Conservation (phyloP, 257 asterid genomes). For the Schizonepeta tenuifolia region DNA sequence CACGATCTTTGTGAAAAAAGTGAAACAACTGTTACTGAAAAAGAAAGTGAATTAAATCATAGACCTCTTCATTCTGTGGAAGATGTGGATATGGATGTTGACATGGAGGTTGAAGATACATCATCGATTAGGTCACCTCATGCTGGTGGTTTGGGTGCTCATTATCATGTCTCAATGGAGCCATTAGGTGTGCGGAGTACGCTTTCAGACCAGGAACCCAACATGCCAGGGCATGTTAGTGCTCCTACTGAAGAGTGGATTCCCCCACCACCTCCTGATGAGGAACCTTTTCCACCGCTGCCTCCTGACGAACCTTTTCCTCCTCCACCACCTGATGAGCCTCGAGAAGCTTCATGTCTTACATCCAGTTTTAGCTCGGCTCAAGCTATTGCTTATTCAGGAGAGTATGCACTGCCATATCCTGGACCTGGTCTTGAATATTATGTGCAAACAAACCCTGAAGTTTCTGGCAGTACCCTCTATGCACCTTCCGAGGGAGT, state of each 20-base stretch:
- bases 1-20: slow-evolving; percentile 36
- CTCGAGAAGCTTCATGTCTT: slow-evolving; percentile 60
- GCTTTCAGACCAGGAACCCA: slow-evolving; percentile 34
- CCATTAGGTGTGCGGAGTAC: slow-evolving; percentile 32
- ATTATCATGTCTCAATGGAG: slow-evolving; percentile 43
- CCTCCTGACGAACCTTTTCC: slow-evolving; percentile 81
- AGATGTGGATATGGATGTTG: slow-evolving; percentile 95
- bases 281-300: slow-evolving; percentile 87
- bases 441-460: slow-evolving; percentile 62
- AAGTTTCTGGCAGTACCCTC: slow-evolving; percentile 44
- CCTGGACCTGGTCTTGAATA: slow-evolving; percentile 57
- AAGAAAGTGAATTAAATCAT: slow-evolving; percentile 42
- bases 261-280: slow-evolving; percentile 93
- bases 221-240: slow-evolving; percentile 35
- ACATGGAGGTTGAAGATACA: slow-evolving; percentile 95
- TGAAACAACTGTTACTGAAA: slow-evolving; percentile 41
- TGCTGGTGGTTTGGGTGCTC: slow-evolving; percentile 43
- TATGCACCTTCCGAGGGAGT: slow-evolving; percentile 57
- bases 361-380: slow-evolving; percentile 50
- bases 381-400: slow-evolving; percentile 60
- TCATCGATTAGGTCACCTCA: slow-evolving; percentile 42
- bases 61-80: slow-evolving; percentile 50
- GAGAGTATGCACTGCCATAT: slow-evolving; percentile 57
- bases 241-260: slow-evolving; percentile 73
- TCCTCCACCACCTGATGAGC: slow-evolving; percentile 73